These are phyloP conservation scores for Rhodotorula graminis DNA, from an alignment of 768 basidiomycete species.

Conservation along the genomic window DNA sequence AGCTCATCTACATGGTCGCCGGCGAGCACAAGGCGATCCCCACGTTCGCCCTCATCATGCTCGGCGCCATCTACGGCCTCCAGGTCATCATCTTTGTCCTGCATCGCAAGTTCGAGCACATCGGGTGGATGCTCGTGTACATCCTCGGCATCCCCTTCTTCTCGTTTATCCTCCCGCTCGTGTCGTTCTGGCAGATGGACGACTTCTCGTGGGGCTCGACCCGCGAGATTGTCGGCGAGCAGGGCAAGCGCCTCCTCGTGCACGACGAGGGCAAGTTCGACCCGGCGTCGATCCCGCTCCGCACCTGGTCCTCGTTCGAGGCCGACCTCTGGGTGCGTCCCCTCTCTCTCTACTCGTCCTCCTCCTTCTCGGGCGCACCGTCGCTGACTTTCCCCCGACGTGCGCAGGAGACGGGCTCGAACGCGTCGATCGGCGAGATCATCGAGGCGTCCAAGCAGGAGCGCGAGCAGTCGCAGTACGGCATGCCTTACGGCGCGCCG, in stretches of 20 bases:
- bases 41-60: slow-evolving; percentile 73
- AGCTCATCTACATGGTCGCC: slow-evolving; percentile 71
- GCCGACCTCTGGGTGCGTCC: slow-evolving; percentile 32
- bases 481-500: slow-evolving; percentile 36
- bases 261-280: slow-evolving; percentile 99
- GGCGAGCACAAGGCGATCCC: slow-evolving; percentile 66
- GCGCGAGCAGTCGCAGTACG: slow-evolving; percentile 26
- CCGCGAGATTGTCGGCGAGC: slow-evolving; percentile 85
- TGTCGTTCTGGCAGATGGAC: slow-evolving; percentile 98
- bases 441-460: slow-evolving; percentile 36
- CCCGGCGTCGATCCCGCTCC: slow-evolving; percentile 83
- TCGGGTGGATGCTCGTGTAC: slow-evolving; percentile 96
- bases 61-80: slow-evolving; percentile 88
- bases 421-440: slow-evolving; percentile 42
- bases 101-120: slow-evolving; percentile 96
- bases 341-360: neutral
- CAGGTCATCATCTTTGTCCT: slow-evolving; percentile 88
- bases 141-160: slow-evolving; percentile 88
- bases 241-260: slow-evolving; percentile 89
- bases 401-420: slow-evolving; percentile 28
- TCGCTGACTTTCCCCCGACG: too few species aligned
- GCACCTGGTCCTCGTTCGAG: slow-evolving; percentile 78
- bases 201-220: slow-evolving; percentile 69
- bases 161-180: slow-evolving; percentile 85
- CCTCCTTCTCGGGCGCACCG: too few species aligned